Evolutionary conservation across 129 eudicot genomes (phyloP), one percentile per base, ranked within the genome.

Genomic region (Kitagawia praeruptora): DNA sequence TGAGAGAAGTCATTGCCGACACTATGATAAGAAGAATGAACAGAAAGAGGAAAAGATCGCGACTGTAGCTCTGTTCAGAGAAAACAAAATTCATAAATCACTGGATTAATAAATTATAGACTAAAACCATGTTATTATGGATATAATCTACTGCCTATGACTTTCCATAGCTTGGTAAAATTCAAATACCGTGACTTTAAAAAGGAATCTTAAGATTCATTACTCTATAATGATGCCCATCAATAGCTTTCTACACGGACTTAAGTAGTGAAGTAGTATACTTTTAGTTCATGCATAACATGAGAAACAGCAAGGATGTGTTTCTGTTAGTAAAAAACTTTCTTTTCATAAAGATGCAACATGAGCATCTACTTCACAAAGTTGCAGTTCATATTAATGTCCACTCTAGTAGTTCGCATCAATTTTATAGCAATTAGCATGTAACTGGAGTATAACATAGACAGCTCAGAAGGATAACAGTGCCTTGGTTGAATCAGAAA

Each of bases 401-500:
- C 67, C 67, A 23, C 67, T 58, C 23, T 25, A 3, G 19, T 28
- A 66, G 19, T 31, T 31, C 19, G 18, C 39, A 67, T 79, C 12
- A 53, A 39, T 25, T 37, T 12, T 15, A 58, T 49, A 23, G 67
- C n/a, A 69, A 40, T 42, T 41, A 23, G 67, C n/a, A 69, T 19
- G 53, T 72, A 6, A 14, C 5, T 5, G 11, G 45, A 70, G 14
- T 54, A 67, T 16, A 21, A 23, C 18, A 12, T 67, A 23, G 44
- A 72, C 6, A 21, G 14, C 11, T 58, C 46, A 40, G 28, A 75
- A 67, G 77, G 69, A 48, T 38, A 80, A 83, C 58, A 38, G 73
- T 78, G 92, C 98, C 97, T 95, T 92, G 74, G 89, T 81, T 5
- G 98, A 90, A 75, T 88, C 96, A 46, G 93, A 89, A 82, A 95